A percentile compares a stretch with the other conserved stretches of the same genome.
Conservation (phyloP, 352 stramenopile genomes). For the Pythium inflatum region DNA sequence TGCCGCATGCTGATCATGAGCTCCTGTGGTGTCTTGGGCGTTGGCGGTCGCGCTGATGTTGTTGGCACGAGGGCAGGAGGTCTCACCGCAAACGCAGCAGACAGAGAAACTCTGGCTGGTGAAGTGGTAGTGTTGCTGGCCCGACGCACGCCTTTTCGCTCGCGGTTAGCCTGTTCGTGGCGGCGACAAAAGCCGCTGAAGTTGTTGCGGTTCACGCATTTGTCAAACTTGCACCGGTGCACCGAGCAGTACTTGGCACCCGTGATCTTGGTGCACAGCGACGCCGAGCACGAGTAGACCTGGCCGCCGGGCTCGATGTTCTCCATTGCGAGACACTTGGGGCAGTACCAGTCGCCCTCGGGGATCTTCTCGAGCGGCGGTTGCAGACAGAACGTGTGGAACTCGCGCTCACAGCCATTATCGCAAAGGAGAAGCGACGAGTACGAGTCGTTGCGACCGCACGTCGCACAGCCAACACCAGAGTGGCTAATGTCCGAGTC, state of each 20-base stretch:
- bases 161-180: conserved; percentile 32
- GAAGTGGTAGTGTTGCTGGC: background rate
- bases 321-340: conserved; percentile 37
- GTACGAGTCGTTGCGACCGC: conserved; percentile 44
- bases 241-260: conserved; percentile 42
- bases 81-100: background rate
- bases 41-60: background rate
- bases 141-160: background rate
- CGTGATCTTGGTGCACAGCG: conserved; percentile 46
- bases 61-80: background rate
- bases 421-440: conserved; percentile 53
- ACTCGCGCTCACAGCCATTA: conserved; percentile 60
- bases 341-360: conserved; percentile 55
- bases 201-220: conserved; percentile 40
- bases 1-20: conserved; percentile 32
- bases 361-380: conserved; percentile 53
- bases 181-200: conserved; percentile 40
- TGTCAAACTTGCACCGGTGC: conserved; percentile 38
- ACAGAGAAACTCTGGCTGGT: background rate
- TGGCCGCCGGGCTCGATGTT: conserved; percentile 24
- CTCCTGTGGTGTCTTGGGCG: conserved; percentile 12
- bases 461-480: conserved; percentile 33
- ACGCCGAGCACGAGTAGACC: conserved; percentile 45
- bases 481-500: conserved; percentile 24
- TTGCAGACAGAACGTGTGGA: conserved; percentile 52